phyloP scores from a whole-genome alignment of 2,329 filamentous ascomycete species.

The Leptosphaerulina australis region DNA sequence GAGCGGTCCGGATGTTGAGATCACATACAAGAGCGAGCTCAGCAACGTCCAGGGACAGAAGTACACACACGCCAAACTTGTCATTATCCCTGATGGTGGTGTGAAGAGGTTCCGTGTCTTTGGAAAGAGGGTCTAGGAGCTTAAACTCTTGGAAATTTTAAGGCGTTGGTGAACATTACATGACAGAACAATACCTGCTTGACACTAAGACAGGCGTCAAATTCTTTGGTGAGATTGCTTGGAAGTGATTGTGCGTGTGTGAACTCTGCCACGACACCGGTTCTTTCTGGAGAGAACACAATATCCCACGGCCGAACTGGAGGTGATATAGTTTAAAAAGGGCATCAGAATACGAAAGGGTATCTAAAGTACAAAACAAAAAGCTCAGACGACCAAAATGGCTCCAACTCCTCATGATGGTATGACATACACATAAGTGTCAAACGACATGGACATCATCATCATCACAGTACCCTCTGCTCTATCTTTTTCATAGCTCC shows the following conservation, averaged over 20 bases:
- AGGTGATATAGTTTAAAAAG: background rate
- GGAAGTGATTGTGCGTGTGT: too few species aligned
- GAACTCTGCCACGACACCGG: too few species aligned
- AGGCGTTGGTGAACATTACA: background rate
- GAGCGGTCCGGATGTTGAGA: constrained; percentile 74
- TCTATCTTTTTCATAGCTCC: background rate
- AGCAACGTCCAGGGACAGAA: constrained; percentile 60
- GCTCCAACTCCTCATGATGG: background rate
- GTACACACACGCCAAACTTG: constrained; percentile 85
- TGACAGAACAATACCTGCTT: too few species aligned
- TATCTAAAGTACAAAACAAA: constrained; percentile 16
- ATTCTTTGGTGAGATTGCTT: too few species aligned
- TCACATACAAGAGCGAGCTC: constrained; percentile 61
- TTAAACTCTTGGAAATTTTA: too few species aligned
- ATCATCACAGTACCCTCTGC: background rate
- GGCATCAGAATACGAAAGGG: constrained; percentile 4
- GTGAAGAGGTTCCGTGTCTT: constrained; percentile 85
- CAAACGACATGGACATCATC: constrained; percentile 5
- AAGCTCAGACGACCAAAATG: background rate
- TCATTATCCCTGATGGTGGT: constrained; percentile 91
- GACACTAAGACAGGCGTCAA: too few species aligned
- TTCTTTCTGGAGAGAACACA: too few species aligned
- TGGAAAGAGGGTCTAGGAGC: constrained; percentile 57
- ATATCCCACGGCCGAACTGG: too few species aligned
- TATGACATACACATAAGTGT: constrained; percentile 2